A percentile compares a stretch with the other conserved stretches of the same genome.
These are phyloP conservation scores for Marsdenia floribunda DNA, from an alignment of 257 asterid genomes.

Conservation along the genomic window DNA sequence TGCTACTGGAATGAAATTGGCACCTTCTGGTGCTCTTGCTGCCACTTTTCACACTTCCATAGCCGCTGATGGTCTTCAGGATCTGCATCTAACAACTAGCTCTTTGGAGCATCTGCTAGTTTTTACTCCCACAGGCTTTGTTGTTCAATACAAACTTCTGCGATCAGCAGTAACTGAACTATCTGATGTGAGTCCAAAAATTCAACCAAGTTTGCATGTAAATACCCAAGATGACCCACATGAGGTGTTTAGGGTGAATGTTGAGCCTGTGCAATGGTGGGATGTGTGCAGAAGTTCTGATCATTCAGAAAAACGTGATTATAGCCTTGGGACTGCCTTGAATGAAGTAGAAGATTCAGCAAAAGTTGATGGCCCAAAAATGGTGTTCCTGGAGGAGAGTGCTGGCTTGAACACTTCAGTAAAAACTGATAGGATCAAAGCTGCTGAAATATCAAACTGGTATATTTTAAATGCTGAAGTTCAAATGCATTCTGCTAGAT, in stretches of 20 bases:
- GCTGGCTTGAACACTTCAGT: conserved; percentile 26
- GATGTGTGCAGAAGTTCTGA: conserved; percentile 76
- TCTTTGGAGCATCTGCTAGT: conserved; percentile 60
- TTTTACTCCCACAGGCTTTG: conserved; percentile 62
- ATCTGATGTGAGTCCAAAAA: conserved; percentile 33
- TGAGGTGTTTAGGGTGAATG: conserved; percentile 58
- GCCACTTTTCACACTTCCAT: conserved; percentile 53
- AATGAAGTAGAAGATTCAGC: conserved; percentile 36
- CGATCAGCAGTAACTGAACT: conserved; percentile 37
- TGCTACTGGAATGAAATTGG: conserved; percentile 49
- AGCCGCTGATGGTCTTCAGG: conserved; percentile 31
- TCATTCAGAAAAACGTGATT: conserved; percentile 57
- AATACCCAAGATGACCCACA: conserved; percentile 27
- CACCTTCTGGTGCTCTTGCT: conserved; percentile 64
- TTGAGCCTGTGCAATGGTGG: conserved; percentile 74
- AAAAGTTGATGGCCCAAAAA: conserved; percentile 33
- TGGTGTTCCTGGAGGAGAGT: conserved; percentile 22
- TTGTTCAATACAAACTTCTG: conserved; percentile 57
- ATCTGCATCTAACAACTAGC: conserved; percentile 29
- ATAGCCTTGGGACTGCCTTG: conserved; percentile 39
- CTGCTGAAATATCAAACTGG: conserved; percentile 44
- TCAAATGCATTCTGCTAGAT: conserved; percentile 46
- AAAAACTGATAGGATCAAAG: conserved; percentile 29
- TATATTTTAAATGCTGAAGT: conserved; percentile 68
- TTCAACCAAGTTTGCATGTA: conserved; percentile 32